A percentile compares a stretch with the other conserved stretches of the same genome.
Conservation (phyloP, 2,329 filamentous ascomycete genomes). For the Thielaviopsis euricoi region DNA sequence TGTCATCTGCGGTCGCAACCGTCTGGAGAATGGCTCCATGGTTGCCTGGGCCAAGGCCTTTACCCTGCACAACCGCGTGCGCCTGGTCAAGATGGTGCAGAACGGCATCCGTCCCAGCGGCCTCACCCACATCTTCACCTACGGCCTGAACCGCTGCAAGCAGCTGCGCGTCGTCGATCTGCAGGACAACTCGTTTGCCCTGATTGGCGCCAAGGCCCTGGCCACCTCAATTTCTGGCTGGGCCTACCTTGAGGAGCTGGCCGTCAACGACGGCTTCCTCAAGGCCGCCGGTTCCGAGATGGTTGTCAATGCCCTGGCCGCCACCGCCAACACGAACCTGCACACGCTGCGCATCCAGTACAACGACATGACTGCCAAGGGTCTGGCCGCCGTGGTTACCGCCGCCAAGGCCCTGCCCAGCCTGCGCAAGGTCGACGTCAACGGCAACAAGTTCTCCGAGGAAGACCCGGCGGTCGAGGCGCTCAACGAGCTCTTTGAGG, state of each 20-base stretch:
- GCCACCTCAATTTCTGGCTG: slow-evolving; percentile 59
- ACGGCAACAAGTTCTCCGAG: slow-evolving; percentile 88
- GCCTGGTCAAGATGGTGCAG: slow-evolving; percentile 90
- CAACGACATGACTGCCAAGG: slow-evolving; percentile 77
- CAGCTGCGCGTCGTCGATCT: slow-evolving; percentile 66
- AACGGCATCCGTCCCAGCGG: slow-evolving; percentile 94
- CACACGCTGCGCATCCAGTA: slow-evolving; percentile 74
- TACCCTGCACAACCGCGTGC: slow-evolving; percentile 64
- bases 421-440: slow-evolving; percentile 76
- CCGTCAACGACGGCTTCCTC: slow-evolving; percentile 76
- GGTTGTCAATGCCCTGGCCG: slow-evolving; percentile 54
- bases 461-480: slow-evolving; percentile 57
- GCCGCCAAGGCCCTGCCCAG: slow-evolving; percentile 57
- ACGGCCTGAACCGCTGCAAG: slow-evolving; percentile 57
- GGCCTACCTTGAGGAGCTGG: slow-evolving; percentile 64
- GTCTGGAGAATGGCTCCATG: slow-evolving; percentile 94
- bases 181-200: slow-evolving; percentile 94
- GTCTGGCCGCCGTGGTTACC: slow-evolving; percentile 52
- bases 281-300: slow-evolving; percentile 59
- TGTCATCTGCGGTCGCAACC: slow-evolving; percentile 91
- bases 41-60: slow-evolving; percentile 82
- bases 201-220: slow-evolving; percentile 61
- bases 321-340: slow-evolving; percentile 63
- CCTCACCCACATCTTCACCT: slow-evolving; percentile 61
- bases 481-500: slow-evolving; percentile 55